Evolutionary conservation across 148 eudicot genomes (phyloP), one percentile per base, ranked within the genome.

Genomic region (Rhododendron ferrugineum): DNA sequence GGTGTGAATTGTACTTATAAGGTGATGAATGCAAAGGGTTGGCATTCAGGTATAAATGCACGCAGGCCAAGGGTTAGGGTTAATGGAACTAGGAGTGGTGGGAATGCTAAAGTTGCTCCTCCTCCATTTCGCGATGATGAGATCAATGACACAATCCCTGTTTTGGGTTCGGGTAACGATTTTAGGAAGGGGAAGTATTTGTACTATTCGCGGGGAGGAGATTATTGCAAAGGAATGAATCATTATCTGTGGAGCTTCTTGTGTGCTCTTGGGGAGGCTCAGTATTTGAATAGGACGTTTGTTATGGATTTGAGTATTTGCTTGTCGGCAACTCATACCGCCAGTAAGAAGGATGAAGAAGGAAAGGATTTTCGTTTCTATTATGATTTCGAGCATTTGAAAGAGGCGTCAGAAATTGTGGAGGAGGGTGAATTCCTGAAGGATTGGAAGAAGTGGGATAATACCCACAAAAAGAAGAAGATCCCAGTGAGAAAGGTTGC

Each of bases 191-290:
- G 99, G 28, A 95, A 82, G 87, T 97, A 95, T 88, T 88, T 97
- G 93, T 97, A 97, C 52, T 97, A 97, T 88, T 94, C 99, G 0
- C 94, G 98, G 1, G 99, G 99, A 36, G 99, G 99, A 23, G 99
- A 97, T 90, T 92, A 95, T 72, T 95, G 99, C 85, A 96, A 97
- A 88, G 95, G 93, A 46, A 97, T 97, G 99, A 97, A 97, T 85
- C 99, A 97, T 46, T 93, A 89, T 84, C 86, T 95, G 50, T 97
- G 99, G 99, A 94, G 99, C 87, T 91, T 97, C 85, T 89, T 97
- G 92, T 97, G 99, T 86, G 98, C 92, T 32, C 90, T 97, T n/a
- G 98, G 99, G 32, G 99, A 97, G 88, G 99, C 99, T 28, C 95
- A 88, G 88, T 97, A 87, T 78, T 86, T 97, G 91, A 95, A 97